Base-by-base conservation (phyloP, 192 early-diverging fungal genomes). In the Dissophora globulifera region DNA sequence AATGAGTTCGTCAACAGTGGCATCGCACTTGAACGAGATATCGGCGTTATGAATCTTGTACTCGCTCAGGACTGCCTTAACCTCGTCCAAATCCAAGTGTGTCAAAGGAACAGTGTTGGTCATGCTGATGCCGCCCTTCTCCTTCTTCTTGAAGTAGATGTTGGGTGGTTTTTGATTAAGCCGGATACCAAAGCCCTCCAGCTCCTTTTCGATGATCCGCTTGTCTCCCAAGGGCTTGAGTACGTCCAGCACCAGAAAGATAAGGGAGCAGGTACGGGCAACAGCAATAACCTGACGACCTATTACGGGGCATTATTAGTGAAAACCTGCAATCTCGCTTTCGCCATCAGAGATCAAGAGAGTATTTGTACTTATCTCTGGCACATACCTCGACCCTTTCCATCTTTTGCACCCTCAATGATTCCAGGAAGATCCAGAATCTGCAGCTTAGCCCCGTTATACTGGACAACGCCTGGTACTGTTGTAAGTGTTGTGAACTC, bases 401-500 rank as follows among this genome's bases (percentile, higher is more conserved):
- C 97, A 81, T 99, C 96, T 86, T 97, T 97, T 48, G 97, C 97
- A 61, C 96, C 97, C 82, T 97, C 95, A 51, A 98, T 96, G 82
- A 98, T 97, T 52, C 95, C 95, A 2, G 95, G 95, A 78, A 99
- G 86, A 93, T 99, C 97, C 33, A 99, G 89, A 79, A 99, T 95
- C 85, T 99, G 97, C 81, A 99, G 88, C 81, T 99, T 98, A 7
- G 97, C 97, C 53, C 96, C 97, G 82, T 97, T 97, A 80, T 97
- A 96, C 65, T 95, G 91, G 51, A 92, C 75, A 22, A 96, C 89
- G 76, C 97, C 97, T n/a, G 97, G 97, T 17, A 99, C 95, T 10
- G 96, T 98, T 17, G 97, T 97, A 49, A 99, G 84, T n/a, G 97
- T 99, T 53, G 97, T 99, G 85, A 99, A 99, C 81, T 99, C 97